Evolutionary conservation across 257 asterid species (phyloP).

Genomic region (Cynanchum wilfordii): DNA sequence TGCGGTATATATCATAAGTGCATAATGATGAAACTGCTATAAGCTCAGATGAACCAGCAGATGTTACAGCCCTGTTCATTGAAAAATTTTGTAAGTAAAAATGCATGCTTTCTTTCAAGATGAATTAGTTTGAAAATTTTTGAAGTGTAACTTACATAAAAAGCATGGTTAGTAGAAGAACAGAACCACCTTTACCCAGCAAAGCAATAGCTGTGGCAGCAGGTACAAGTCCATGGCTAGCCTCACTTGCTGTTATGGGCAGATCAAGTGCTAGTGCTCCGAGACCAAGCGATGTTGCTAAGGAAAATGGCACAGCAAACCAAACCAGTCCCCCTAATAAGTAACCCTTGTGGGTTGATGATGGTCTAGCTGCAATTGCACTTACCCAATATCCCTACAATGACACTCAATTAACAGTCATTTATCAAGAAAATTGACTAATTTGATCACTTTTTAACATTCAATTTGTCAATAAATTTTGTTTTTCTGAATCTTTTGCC

Average conservation of each 20-base stretch:
- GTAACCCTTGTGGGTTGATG: slow-evolving; percentile 93
- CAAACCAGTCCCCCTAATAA: slow-evolving; percentile 84
- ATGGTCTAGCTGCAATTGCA: slow-evolving; percentile 95
- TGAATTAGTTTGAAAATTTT: too few species aligned
- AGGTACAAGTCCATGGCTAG: slow-evolving; percentile 87
- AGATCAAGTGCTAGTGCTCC: slow-evolving; percentile 93
- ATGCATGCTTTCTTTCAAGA: neutral
- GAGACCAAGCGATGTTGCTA: slow-evolving; percentile 86
- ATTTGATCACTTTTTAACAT: too few species aligned
- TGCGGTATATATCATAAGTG: slow-evolving; percentile 81
- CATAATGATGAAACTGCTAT: slow-evolving; percentile 89
- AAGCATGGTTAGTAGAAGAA: slow-evolving; percentile 89
- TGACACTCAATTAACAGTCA: too few species aligned
- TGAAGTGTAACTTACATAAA: slow-evolving; percentile 56
- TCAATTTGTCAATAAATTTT: too few species aligned
- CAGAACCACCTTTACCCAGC: slow-evolving; percentile 94
- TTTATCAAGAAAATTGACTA: too few species aligned
- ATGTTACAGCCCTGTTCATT: slow-evolving; percentile 85
- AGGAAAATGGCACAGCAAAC: slow-evolving; percentile 94
- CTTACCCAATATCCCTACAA: slow-evolving; percentile 87
- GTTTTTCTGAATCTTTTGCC: too few species aligned
- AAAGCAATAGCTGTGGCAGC: slow-evolving; percentile 89
- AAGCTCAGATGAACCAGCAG: slow-evolving; percentile 92
- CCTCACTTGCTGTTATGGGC: slow-evolving; percentile 77
- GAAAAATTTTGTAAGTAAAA: neutral